Base-by-base conservation (phyloP, 768 basidiomycete species). In the Leucogyrophana mollusca region DNA sequence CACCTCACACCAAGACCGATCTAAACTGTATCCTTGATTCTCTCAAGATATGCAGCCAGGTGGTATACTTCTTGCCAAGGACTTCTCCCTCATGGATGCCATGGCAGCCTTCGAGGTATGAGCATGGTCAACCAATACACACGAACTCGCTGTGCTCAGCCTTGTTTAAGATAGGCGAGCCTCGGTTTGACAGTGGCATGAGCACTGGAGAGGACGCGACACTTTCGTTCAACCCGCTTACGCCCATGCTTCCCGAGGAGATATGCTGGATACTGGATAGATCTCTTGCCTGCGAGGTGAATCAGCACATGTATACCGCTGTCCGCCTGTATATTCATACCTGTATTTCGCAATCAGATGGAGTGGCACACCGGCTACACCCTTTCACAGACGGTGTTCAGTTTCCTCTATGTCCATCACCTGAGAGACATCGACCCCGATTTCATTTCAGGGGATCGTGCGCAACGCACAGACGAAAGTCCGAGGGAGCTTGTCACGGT, bases 61-160 rank as follows among this genome's bases (percentile, higher is more conserved):
- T 10, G 73, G 73, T 30, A 67, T 92, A 47, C 49, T 93, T 5
- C 74, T 90, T 25, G 82, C 80, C 56, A 77, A 83, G 1, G 80
- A 77, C 23, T 86, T 91, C 54, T 78, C 80, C 14, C 72, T 95
- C 38, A 78, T 85, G 50, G 94, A 97, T 50, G 85, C 91, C n/a
- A 95, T 97, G 93, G 88, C 87, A 55, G 89, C 91, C 11, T 82
- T 96, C 45, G 88, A 94, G 79, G 90, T 88, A 60, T 48, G 73
- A 56, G 43, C 18, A 40, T 41, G 42, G 23, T 24, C 25, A 40
- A 22, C 47, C 46, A 34, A 39, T 45, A 32, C 52, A 39, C 43
- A 45, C 50, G 55, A 41, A 53, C 51, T 51, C 52, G 49, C 36
- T 30, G 30, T 43, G 9, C 17, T 25, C 17, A 38, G 36, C 47